These are phyloP conservation scores for Rauvolfia tetraphylla DNA, from an alignment of 257 asterid genomes.

Conservation along the genomic window DNA sequence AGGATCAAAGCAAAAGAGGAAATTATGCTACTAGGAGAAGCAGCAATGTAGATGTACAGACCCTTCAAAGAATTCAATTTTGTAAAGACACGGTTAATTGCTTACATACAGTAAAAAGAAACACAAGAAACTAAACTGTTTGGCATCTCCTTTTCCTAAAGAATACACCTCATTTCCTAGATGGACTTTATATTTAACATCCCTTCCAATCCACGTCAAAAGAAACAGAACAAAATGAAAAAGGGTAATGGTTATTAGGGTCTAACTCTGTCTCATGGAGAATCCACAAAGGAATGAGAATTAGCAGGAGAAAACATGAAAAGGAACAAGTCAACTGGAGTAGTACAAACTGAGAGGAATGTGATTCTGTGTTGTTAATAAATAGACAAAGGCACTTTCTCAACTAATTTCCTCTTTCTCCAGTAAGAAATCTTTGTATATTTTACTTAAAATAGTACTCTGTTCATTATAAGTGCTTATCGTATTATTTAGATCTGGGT, in stretches of 20 bases:
- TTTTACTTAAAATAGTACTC: background rate
- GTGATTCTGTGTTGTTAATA: background rate
- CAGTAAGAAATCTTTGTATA: background rate
- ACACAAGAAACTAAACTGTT: background rate
- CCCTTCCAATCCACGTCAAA: background rate
- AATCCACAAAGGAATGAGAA: background rate
- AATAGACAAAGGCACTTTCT: background rate
- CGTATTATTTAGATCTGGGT: background rate
- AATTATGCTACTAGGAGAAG: background rate
- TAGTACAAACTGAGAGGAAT: background rate
- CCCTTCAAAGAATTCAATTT: background rate
- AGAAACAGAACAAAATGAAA: background rate
- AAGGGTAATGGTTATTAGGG: background rate
- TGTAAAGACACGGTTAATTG: background rate
- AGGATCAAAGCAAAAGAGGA: background rate
- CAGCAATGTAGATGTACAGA: background rate
- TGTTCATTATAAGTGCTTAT: background rate
- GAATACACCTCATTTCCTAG: background rate
- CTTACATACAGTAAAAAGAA: background rate
- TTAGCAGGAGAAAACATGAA: background rate
- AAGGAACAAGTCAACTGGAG: background rate
- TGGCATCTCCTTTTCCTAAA: background rate
- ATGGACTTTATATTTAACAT: background rate
- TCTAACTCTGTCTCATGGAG: background rate
- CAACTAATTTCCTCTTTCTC: background rate